Evolutionary conservation across 139 green algal species (phyloP), one percentile per base, ranked within the genome.

Genomic region (Coelastrella sp.): DNA sequence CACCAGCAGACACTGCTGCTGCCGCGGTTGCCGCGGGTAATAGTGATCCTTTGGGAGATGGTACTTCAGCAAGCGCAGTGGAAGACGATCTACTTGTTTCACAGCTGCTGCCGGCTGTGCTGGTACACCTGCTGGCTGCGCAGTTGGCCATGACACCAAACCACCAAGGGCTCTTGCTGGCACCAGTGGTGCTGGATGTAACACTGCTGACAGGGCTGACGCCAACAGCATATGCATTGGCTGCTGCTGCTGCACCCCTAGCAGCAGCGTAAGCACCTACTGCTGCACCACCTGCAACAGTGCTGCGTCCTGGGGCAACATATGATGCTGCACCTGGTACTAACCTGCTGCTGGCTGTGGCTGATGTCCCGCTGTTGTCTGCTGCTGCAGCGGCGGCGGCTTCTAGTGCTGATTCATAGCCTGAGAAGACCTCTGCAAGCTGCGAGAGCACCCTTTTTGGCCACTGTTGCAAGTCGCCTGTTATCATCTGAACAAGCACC

Each of bases 71-170:
- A 8, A 22, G 19, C 25, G n/a, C 20, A 19, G 15, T 22, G 56
- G 4, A 20, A 11, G n/a, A 22, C 8, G 56, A 9, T 83, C 27
- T 56, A 68, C 49, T 22, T 59, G 24, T 68, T 3, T 7, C 9
- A 22, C 6, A 5, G 56, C 57, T 84, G 57, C 20, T 68, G 56
- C 0, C 27, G 56, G 6, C 58, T 20, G 25, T 70, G 76, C 76
- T 82, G 63, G 12, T 72, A 17, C 63, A 22, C 12, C 63, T 72
- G 63, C 63, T 72, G 7, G 20, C 7, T 7, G 17, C 35, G 57
- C 79, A 84, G 56, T 84, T 84, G 19, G 79, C 79, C 79, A 72
- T 66, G 3, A 68, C 79, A 35, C 79, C 79, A 22, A 84, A 22
- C 79, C 79, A 84, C 79, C 79, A 84, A 56, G 20, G 49, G 79